These are phyloP conservation scores for Eucalyptus brandiana DNA, from an alignment of 345 rosid species.

Conservation along the genomic window DNA sequence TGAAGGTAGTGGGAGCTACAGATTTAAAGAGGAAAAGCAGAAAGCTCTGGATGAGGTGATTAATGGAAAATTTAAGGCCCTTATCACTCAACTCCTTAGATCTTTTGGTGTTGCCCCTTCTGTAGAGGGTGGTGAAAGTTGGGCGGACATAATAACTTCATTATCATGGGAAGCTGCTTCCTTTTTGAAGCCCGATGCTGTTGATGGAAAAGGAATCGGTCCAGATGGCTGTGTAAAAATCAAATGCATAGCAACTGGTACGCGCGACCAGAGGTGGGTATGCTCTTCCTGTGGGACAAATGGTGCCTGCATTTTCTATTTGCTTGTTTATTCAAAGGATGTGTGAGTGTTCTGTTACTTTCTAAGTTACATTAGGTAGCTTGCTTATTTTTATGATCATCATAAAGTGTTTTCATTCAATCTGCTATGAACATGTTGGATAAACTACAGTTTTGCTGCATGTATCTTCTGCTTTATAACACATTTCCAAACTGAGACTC, in stretches of 20 bases:
- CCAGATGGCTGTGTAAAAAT: constrained; percentile 64
- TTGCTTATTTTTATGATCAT: neutral
- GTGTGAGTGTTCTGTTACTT: neutral
- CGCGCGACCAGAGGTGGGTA: constrained; percentile 54
- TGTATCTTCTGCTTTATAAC: neutral
- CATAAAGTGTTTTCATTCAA: neutral
- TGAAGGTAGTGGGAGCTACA: constrained; percentile 24
- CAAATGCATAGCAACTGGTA: constrained; percentile 89
- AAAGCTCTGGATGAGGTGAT: constrained; percentile 50
- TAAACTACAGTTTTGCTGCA: neutral
- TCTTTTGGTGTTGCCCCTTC: constrained; percentile 29
- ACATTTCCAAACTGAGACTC: neutral
- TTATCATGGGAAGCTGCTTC: constrained; percentile 93
- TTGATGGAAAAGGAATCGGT: constrained; percentile 47
- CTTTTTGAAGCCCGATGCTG: constrained; percentile 49
- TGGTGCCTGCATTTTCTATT: neutral
- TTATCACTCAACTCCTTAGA: constrained; percentile 50
- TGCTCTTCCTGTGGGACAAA: neutral
- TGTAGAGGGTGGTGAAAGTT: constrained; percentile 30
- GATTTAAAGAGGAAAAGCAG: constrained; percentile 41
- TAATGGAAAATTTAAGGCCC: constrained; percentile 57
- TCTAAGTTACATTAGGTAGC: neutral
- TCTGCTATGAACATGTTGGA: neutral
- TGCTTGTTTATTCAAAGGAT: neutral
- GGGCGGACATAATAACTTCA: constrained; percentile 62